Base-by-base conservation (phyloP, 2,329 filamentous ascomycete species). In the Pseudocercospora macadamiae region DNA sequence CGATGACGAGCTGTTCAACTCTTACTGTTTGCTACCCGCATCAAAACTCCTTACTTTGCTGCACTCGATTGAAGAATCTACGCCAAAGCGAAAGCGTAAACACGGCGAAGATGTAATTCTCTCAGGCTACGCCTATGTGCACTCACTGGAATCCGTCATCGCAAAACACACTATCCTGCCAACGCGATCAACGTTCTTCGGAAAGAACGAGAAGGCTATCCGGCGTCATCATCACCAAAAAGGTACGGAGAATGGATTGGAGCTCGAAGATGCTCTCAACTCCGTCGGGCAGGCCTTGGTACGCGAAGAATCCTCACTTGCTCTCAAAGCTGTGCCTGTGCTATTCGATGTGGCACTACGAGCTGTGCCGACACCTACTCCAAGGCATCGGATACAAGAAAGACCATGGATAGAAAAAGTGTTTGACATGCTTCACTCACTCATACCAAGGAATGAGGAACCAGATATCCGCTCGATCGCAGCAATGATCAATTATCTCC, bases 371-470 rank as follows among this genome's bases (percentile, higher is more conserved):
- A 73, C 72, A 3, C 71, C 71, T 16, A 79, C 74, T 3, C 74
- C 75, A 7, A 76, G 74, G 55, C 72, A 73, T 56, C 75, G 72
- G 19, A 64, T 73, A 8, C 66, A 71, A 6, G 78, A 80, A 60
- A 70, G 68, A 36, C 73, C 78, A 3, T 81, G 79, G 79, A 68
- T 80, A 8, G 76, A 80, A 52, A 67, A 70, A 10, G 66, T 76
- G 7, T 76, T 80, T 48, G 56, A 68, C 4, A 70, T 71, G 1
- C 68, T 80, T 7, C 63, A 69, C 4, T 70, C 74, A 49, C 77
- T 73, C 48, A 56, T 19, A 9, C 55, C 18, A 53, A 60, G 64
- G 66, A 47, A 68, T 68, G 37, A 37, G 39, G 49, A 16, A 45
- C 73, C 68, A 59, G 36, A n/a, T 39, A 63, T 58, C 1, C 55